Conservation (phyloP, 1,139 yeast species). For the Lipomyces yarrowii region DNA sequence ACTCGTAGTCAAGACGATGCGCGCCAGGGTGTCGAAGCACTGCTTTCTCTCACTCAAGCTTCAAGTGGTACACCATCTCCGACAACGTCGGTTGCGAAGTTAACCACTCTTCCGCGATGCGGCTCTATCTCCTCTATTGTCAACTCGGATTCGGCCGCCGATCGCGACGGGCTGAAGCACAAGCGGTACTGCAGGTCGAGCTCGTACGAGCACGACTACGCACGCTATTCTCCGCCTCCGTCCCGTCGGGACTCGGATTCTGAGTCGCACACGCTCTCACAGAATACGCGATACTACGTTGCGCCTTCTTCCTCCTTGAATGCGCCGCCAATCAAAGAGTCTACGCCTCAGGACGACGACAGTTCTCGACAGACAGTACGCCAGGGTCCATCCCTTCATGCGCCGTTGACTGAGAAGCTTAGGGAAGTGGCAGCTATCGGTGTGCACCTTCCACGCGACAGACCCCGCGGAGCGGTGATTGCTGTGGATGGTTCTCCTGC, state of each 20-base stretch:
- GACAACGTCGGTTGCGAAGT: not conserved
- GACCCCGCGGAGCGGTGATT: slow-evolving; percentile 27
- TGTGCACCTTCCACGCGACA: slow-evolving; percentile 4
- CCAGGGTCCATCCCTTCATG: slow-evolving; percentile 5
- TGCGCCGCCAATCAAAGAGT: not conserved
- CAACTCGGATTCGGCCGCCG: not conserved
- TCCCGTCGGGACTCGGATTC: not conserved
- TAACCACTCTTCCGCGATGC: not conserved
- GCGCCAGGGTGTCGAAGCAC: slow-evolving; percentile 30
- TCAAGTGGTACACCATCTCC: not conserved
- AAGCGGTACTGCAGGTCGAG: slow-evolving; percentile 7
- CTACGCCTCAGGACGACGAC: not conserved
- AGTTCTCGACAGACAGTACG: not conserved
- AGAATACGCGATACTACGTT: not conserved
- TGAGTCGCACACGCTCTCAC: not conserved
- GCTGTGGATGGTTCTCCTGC: slow-evolving; percentile 23
- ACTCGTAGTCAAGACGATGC: slow-evolving; percentile 18
- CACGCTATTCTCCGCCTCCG: not conserved
- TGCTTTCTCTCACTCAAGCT: slow-evolving; percentile 20
- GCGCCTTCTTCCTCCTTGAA: not conserved
- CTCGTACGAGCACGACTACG: not conserved
- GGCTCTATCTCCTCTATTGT: slow-evolving; percentile 10
- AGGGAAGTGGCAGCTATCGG: slow-evolving; percentile 5
- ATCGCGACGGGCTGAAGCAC: not conserved
- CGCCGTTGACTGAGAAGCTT: slow-evolving; percentile 8